Percentiles rank a stretch among this genome's conserved stretches.
These are phyloP conservation scores for Fonsecaea pedrosoi DNA, from an alignment of 2,329 filamentous ascomycete genomes.

Conservation along the genomic window DNA sequence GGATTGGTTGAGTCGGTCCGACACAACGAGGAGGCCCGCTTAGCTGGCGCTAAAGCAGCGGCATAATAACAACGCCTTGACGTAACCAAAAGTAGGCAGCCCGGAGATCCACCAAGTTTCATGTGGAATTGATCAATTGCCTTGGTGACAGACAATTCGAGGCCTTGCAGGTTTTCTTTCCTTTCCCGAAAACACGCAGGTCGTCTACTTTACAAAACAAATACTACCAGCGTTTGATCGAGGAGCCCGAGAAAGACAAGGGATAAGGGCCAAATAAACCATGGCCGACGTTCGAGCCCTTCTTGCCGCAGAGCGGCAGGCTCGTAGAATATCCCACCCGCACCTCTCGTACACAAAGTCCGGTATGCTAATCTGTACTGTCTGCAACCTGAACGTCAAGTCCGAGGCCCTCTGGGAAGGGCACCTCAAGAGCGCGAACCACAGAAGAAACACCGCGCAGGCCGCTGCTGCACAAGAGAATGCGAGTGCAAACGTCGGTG, in stretches of 20 bases:
- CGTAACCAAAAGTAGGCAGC: neutral
- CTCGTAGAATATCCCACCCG: constrained; percentile 74
- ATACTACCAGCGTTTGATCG: neutral
- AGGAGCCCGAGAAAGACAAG: neutral
- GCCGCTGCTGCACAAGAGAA: constrained; percentile 40
- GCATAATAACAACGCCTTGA: neutral
- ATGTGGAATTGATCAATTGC: neutral
- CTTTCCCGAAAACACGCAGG: constrained; percentile 1
- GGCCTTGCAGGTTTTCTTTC: neutral
- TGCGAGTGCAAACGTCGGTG: neutral
- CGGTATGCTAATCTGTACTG: constrained; percentile 70
- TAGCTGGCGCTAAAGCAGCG: neutral
- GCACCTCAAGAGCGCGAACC: constrained; percentile 62
- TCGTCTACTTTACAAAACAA: neutral
- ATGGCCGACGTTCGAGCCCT: constrained; percentile 84
- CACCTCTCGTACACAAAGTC: constrained; percentile 71
- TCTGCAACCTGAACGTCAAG: constrained; percentile 70
- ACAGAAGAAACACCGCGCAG: constrained; percentile 48
- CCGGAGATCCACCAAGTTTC: constrained; percentile 1
- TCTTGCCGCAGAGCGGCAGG: constrained; percentile 76
- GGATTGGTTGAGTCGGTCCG: neutral
- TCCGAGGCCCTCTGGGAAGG: constrained; percentile 71
- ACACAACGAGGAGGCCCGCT: neutral
- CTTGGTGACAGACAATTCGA: neutral
- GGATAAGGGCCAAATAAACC: neutral